Evolutionary conservation across 805 yeast genomes (phyloP), one percentile per base, ranked within the genome.

Genomic region (Saccharomycopsis olivae): DNA sequence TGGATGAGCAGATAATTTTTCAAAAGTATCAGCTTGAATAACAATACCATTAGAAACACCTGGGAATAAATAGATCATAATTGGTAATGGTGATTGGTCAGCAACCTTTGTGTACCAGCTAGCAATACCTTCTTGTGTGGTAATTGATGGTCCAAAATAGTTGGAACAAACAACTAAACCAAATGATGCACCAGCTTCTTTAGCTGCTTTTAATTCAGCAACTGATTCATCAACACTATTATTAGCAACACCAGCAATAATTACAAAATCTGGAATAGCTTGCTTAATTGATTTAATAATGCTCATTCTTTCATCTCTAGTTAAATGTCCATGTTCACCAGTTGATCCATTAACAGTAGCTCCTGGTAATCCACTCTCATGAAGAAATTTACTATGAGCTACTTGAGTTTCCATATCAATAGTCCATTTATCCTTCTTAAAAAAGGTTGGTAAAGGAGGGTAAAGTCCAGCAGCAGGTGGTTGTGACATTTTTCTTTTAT

Each of bases 391-490:
- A 11, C 62, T 60, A 35, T 61, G 65, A 25, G 46, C 44, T 21
- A 51, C 49, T 44, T 58, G 64, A 24, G 63, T 50, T 3, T 58
- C 50, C 29, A 49, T 53, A 17, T 51, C 48, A 10, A 47, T 50
- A 32, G 53, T 56, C 53, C 54, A 60, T 28, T 58, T 59, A 41
- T 62, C 65, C 33, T 53, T 53, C 49, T 66, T 65, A 66, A 69
- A 71, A 52, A 73, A 72, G 4, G 78, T 71, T 43, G 73, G 72
- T 11, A 64, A 58, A 23, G 78, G 78, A 9, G 73, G 67, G 56
- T 72, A 73, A 29, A 73, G 59, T 28, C 73, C 73, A 38, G 62
- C 53, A 4, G 41, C 43, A 29, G 63, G 60, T 9, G 62, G 56
- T 3, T 40, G 3, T 19, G 41, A 31, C 49, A 47, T 47, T 23